phyloP scores from a whole-genome alignment of 305 asterid genomes.

The Fraxinus floribunda region DNA sequence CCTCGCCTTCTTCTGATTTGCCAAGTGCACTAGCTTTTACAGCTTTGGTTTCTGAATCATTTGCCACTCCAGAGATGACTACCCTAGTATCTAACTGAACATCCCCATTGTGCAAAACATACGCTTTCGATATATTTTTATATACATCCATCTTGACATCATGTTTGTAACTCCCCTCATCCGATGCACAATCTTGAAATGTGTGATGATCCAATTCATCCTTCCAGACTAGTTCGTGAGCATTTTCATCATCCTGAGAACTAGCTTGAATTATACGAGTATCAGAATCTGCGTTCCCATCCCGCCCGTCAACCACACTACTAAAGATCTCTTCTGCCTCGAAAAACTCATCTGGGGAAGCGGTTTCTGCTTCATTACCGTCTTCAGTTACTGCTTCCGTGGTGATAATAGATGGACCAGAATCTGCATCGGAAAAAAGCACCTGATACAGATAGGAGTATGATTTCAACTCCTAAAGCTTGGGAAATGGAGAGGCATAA shows the following conservation, averaged over 20 bases:
- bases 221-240: constrained; percentile 42
- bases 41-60: constrained; percentile 30
- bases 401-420: constrained; percentile 47
- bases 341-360: constrained; percentile 80
- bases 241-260: constrained; percentile 40
- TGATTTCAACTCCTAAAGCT: constrained; percentile 39
- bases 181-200: constrained; percentile 80
- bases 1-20: constrained; percentile 45
- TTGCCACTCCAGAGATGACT: constrained; percentile 32
- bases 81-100: constrained; percentile 27
- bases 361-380: constrained; percentile 66
- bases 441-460: constrained; percentile 60
- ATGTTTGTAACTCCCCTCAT: constrained; percentile 51
- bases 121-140: constrained; percentile 24
- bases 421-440: constrained; percentile 88
- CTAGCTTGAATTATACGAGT: constrained; percentile 38
- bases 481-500: constrained; percentile 25
- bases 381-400: constrained; percentile 56
- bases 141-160: constrained; percentile 27
- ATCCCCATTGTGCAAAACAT: constrained; percentile 28
- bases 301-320: constrained; percentile 57
- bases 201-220: constrained; percentile 63
- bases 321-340: constrained; percentile 98
- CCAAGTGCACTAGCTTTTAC: constrained; percentile 26
- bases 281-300: constrained; percentile 58